Percentiles rank a stretch among this genome's conserved stretches.
Evolutionary conservation across 2,329 filamentous ascomycete species (phyloP).

Genomic region (Ascochyta koolunga): DNA sequence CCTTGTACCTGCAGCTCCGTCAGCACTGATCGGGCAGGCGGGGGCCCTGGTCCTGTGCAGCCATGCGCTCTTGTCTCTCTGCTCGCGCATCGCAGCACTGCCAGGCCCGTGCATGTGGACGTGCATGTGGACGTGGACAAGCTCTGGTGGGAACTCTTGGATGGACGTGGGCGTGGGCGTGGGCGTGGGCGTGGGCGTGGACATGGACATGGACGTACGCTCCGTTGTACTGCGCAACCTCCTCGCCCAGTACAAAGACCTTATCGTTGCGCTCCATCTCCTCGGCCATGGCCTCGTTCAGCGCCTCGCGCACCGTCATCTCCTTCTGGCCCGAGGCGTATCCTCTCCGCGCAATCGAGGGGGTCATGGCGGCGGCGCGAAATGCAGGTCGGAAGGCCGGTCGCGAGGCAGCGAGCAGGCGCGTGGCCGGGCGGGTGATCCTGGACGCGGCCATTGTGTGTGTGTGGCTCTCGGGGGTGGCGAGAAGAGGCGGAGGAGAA

Average conservation of each 20-base stretch:
- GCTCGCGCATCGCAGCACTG: slow-evolving; percentile 2
- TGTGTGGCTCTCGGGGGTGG: slow-evolving; percentile 21
- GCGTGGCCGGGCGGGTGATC: slow-evolving; percentile 68
- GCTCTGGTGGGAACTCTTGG: too few species aligned
- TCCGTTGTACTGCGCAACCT: slow-evolving; percentile 99
- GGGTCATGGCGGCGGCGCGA: slow-evolving; percentile 55
- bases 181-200: too few species aligned
- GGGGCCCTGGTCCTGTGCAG: too few species aligned
- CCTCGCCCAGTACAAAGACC: slow-evolving; percentile 95
- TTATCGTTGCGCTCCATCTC: slow-evolving; percentile 94
- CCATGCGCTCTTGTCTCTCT: neutral
- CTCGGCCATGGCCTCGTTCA: slow-evolving; percentile 97
- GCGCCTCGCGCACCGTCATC: slow-evolving; percentile 93
- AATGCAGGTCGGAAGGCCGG: slow-evolving; percentile 60
- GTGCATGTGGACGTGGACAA: too few species aligned
- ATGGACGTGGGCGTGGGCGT: too few species aligned
- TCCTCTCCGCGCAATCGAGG: slow-evolving; percentile 57
- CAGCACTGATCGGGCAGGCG: slow-evolving; percentile 37
- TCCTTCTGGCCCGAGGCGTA: slow-evolving; percentile 78
- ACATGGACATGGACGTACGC: too few species aligned
- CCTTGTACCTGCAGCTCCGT: slow-evolving; percentile 76
- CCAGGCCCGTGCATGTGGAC: slow-evolving; percentile 11
- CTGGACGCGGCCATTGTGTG: slow-evolving; percentile 63
- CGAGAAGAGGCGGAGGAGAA: slow-evolving; percentile 29
- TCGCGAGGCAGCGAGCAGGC: slow-evolving; percentile 64